phyloP scores from a whole-genome alignment of 257 asterid species.

The Solanum ahanhuiri region DNA sequence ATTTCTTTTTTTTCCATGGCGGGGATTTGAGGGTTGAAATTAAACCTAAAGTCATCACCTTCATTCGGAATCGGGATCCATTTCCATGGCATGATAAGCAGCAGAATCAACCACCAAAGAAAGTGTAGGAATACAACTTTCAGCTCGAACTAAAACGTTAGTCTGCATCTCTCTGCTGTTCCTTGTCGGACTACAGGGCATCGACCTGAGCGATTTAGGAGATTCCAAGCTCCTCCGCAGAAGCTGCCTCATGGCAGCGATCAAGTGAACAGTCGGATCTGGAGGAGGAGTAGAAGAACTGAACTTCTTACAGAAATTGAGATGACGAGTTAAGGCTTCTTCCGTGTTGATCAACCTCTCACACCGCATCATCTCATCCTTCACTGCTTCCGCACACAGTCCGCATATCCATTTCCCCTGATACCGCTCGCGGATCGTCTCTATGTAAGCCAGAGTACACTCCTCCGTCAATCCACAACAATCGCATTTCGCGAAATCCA shows the following conservation, averaged over 20 bases:
- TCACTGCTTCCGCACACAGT: slow-evolving; percentile 51
- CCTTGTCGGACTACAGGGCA: slow-evolving; percentile 62
- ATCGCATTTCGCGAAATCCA: slow-evolving; percentile 35
- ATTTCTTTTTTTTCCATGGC: background rate
- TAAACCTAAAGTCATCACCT: slow-evolving; percentile 6
- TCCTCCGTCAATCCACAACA: slow-evolving; percentile 60
- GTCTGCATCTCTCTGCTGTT: slow-evolving; percentile 9
- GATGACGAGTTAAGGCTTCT: slow-evolving; percentile 54
- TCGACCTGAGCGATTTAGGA: slow-evolving; percentile 49
- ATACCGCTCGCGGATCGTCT: slow-evolving; percentile 34
- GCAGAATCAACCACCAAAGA: slow-evolving; percentile 21
- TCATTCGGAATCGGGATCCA: slow-evolving; percentile 23
- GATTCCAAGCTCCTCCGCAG: slow-evolving; percentile 38
- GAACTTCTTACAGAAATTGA: slow-evolving; percentile 53
- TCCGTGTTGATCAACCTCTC: slow-evolving; percentile 52
- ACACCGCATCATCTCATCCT: slow-evolving; percentile 48
- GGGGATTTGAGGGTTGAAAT: slow-evolving; percentile 5
- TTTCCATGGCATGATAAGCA: slow-evolving; percentile 23
- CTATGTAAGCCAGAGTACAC: slow-evolving; percentile 45
- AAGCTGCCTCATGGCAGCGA: slow-evolving; percentile 51
- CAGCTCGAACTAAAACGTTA: slow-evolving; percentile 39
- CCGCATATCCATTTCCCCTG: slow-evolving; percentile 58
- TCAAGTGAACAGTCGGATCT: slow-evolving; percentile 41
- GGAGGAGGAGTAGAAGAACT: slow-evolving; percentile 38
- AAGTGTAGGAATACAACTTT: slow-evolving; percentile 55